These are phyloP conservation scores for Fusarium globosum DNA, from an alignment of 2,329 filamentous ascomycete species.

Conservation along the genomic window DNA sequence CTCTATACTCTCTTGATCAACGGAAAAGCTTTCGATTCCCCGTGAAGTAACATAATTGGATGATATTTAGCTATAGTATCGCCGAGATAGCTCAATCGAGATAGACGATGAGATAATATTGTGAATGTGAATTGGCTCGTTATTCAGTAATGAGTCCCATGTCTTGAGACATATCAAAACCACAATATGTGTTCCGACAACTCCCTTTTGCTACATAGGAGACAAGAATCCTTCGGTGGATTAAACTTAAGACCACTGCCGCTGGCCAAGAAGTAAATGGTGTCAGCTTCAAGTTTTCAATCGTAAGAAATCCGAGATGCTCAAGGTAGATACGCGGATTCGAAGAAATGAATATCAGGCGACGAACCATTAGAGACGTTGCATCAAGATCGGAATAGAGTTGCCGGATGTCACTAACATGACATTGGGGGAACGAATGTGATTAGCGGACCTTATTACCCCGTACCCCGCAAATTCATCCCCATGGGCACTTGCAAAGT, in stretches of 20 bases:
- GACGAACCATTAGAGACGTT: background rate
- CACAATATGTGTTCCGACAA: too few species aligned
- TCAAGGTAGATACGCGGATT: background rate
- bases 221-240: background rate
- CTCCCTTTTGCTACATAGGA: too few species aligned
- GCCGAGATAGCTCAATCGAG: too few species aligned
- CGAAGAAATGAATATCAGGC: rapidly evolving
- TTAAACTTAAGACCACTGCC: conserved; percentile 36
- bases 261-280: background rate
- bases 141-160: too few species aligned
- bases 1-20: too few species aligned
- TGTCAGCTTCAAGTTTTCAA: conserved; percentile 21
- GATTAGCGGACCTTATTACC: background rate
- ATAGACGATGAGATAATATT: too few species aligned
- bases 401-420: background rate
- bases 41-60: too few species aligned
- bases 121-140: too few species aligned
- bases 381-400: background rate
- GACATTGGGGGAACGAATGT: rapidly evolving
- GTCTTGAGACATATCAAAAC: too few species aligned
- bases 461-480: background rate
- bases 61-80: too few species aligned
- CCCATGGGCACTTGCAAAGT: background rate
- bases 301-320: background rate
- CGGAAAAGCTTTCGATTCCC: too few species aligned